Evolutionary conservation across 176 grass and related monocot species (phyloP).

Genomic region (Aechmea fasciata): DNA sequence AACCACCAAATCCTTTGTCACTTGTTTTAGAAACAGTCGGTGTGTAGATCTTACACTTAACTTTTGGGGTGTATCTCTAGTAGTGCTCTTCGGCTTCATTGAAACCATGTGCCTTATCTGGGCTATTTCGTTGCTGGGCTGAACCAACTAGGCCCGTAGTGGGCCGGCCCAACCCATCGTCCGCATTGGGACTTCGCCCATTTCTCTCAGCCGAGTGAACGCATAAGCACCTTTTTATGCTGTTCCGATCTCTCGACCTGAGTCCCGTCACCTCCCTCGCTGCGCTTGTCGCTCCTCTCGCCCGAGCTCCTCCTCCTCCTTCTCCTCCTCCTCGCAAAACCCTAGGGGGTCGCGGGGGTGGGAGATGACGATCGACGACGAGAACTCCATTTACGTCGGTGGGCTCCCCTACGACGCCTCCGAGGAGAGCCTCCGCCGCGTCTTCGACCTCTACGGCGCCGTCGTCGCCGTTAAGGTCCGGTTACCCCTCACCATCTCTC

Average conservation of each 20-base stretch:
- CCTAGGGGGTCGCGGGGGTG: slow-evolving; percentile 20
- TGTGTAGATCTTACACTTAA: no score
- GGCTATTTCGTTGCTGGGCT: no score
- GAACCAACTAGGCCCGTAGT: no score
- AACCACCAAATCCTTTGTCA: no score
- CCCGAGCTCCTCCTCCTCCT: not conserved
- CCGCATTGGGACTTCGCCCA: no score
- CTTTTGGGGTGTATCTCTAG: no score
- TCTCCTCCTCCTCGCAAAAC: slow-evolving; percentile 24
- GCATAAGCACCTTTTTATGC: not conserved
- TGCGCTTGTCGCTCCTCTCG: no score
- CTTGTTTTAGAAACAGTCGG: no score
- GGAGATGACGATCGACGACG: slow-evolving; percentile 63
- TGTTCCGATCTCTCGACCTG: not conserved
- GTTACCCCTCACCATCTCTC: not conserved
- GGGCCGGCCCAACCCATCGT: no score
- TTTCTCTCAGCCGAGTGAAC: no score
- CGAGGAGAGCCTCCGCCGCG: slow-evolving; percentile 49
- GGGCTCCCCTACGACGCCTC: slow-evolving; percentile 68
- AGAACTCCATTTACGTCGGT: slow-evolving; percentile 68
- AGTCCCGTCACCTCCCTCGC: not conserved
- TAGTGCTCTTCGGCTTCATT: no score
- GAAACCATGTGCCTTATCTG: no score
- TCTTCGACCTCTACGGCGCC: slow-evolving; percentile 54
- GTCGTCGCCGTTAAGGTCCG: slow-evolving; percentile 66